phyloP scores from a whole-genome alignment of 371 early-diverging fungal species.

The Mucor mucedo region DNA sequence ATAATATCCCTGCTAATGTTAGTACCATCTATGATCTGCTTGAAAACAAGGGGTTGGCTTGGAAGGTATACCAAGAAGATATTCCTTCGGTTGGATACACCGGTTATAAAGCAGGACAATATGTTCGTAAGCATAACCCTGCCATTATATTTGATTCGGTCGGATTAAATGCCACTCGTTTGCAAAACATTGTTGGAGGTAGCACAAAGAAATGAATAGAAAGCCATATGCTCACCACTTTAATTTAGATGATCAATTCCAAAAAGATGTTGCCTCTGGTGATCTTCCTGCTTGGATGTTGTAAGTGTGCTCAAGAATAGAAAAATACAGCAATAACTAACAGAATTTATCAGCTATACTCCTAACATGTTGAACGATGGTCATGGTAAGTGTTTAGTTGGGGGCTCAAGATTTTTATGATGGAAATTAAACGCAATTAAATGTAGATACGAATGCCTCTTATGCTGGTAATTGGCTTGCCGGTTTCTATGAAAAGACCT shows the following conservation, averaged over 20 bases:
- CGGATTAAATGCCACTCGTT: conserved; percentile 37
- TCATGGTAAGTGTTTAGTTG: conserved; percentile 22
- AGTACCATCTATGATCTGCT: conserved; percentile 59
- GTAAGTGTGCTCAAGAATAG: conserved; percentile 5
- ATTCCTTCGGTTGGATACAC: conserved; percentile 52
- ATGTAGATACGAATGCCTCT: conserved; percentile 32
- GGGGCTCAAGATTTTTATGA: too few relatives aligned
- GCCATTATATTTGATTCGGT: conserved; percentile 57
- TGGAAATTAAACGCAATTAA: neutral
- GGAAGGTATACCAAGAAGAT: conserved; percentile 67
- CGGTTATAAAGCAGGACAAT: conserved; percentile 30
- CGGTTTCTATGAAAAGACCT: conserved; percentile 31
- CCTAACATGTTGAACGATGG: conserved; percentile 40
- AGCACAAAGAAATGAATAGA: neutral
- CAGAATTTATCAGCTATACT: conserved; percentile 24
- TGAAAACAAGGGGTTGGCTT: conserved; percentile 59
- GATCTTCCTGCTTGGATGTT: conserved; percentile 42
- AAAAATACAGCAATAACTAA: too few relatives aligned
- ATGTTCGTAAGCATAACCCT: conserved; percentile 58
- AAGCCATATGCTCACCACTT: neutral
- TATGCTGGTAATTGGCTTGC: conserved; percentile 40
- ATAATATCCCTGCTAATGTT: conserved; percentile 31
- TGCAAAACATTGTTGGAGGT: conserved; percentile 49
- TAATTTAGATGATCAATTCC: conserved; percentile 21
- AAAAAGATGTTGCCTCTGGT: conserved; percentile 27